phyloP scores from a whole-genome alignment of 2,329 filamentous ascomycete genomes.

The Ascochyta koolunga region DNA sequence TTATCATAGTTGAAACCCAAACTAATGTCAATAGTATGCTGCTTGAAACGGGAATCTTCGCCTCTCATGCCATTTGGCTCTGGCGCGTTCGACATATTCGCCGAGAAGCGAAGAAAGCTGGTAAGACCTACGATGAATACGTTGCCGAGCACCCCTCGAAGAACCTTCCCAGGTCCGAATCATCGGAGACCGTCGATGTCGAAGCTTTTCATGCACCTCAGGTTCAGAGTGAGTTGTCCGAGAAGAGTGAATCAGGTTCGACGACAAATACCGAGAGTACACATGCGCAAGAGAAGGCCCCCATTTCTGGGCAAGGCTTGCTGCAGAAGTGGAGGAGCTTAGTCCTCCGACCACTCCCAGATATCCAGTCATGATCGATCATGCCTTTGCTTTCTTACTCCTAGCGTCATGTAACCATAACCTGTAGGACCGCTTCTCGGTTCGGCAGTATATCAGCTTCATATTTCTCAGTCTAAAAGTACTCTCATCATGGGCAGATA shows the following conservation, averaged over 20 bases:
- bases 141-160: conserved; percentile 32
- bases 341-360: neutral
- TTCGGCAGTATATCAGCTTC: neutral
- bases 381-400: neutral
- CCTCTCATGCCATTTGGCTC: conserved; percentile 65
- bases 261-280: neutral
- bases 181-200: conserved; percentile 34
- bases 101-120: conserved; percentile 57
- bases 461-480: neutral
- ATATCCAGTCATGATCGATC: neutral
- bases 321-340: conserved; percentile 8
- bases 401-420: too few species aligned
- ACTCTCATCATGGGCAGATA: neutral
- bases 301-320: neutral
- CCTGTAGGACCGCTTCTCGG: neutral
- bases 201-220: conserved; percentile 24
- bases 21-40: conserved; percentile 51
- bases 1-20: neutral
- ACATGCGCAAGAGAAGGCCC: neutral
- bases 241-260: neutral
- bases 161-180: conserved; percentile 28
- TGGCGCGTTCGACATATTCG: conserved; percentile 61
- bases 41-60: conserved; percentile 66
- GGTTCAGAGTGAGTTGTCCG: neutral
- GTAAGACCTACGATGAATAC: conserved; percentile 63